Evolutionary conservation across 2,329 filamentous ascomycete genomes (phyloP), one percentile per base, ranked within the genome.

Genomic region (Colletotrichum tanaceti): DNA sequence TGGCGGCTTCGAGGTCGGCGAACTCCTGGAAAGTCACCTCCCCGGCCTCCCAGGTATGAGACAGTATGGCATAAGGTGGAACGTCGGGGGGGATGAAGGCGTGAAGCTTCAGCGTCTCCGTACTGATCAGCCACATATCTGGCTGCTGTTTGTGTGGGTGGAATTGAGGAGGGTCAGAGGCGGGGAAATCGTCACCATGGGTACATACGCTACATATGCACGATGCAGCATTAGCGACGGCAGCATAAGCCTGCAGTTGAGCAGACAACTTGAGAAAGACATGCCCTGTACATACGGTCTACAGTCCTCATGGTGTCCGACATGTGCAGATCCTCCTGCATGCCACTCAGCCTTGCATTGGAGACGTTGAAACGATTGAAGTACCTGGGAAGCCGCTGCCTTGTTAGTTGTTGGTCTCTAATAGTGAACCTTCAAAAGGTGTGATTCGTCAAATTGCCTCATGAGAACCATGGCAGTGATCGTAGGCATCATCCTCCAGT

Each of bases 301-400:
- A 46, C 4, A 3, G 43, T 46, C 14, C 18, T n/a, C 41, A 79
- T 72, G 2, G 73, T 76, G 50, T 77, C 73, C 32, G 59, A 71
- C 68, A 81, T 76, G n/a, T 70, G 32, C 4, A 83, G 74, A 64
- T 79, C 78, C 20, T 72, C 64, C 63, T 78, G 74, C 52, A 81
- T 73, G 3, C 77, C 77, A 18, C 77, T 76, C 22, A 80, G 74
- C 55, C 77, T 75, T 10, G 79, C 79, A 70, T 80, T 80, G 59
- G 81, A 83, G 55, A 85, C 82, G 72, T 85, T 86, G 47, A 83
- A 84, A 57, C 83, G 77, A 71, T 85, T 83, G 60, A 85, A 78
- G 72, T 85, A 85, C 71, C 81, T 84, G 39, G 80, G 2, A 0
- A 38, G 46, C 20, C 46, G 28, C 24, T 35, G 32, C 28, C 10